phyloP scores from a whole-genome alignment of 2,329 filamentous ascomycete species.

The Sporothrix sp. region DNA sequence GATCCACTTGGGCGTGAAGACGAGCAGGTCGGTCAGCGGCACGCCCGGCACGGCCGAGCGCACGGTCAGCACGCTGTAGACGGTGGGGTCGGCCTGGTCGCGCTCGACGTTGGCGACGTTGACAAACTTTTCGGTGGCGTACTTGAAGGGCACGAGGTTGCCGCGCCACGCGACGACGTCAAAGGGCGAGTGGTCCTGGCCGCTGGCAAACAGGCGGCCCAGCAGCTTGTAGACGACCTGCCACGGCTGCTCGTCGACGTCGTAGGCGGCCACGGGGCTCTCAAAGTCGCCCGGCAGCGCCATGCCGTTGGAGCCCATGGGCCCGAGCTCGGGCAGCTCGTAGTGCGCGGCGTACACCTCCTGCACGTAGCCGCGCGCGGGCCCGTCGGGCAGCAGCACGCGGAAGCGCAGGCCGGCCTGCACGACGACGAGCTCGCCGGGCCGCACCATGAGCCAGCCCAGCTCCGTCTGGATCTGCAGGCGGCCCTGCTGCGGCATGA shows the following conservation, averaged over 20 bases:
- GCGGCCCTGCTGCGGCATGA: constrained; percentile 54
- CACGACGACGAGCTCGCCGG: constrained; percentile 56
- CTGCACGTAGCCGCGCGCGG: constrained; percentile 48
- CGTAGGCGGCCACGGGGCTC: constrained; percentile 49
- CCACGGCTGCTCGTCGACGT: constrained; percentile 35
- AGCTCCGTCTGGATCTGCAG: constrained; percentile 61
- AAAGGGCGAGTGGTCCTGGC: constrained; percentile 57
- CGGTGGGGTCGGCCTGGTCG: constrained; percentile 54
- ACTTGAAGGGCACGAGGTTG: constrained; percentile 52
- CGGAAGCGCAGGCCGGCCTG: constrained; percentile 56
- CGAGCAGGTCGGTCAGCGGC: constrained; percentile 50
- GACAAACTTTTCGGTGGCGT: constrained; percentile 47
- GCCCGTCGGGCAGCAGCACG: constrained; percentile 37
- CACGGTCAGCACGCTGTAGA: constrained; percentile 56
- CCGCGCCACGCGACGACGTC: constrained; percentile 37
- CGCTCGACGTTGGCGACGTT: constrained; percentile 35
- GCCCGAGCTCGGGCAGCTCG: constrained; percentile 55
- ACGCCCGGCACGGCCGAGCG: constrained; percentile 26
- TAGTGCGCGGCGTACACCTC: constrained; percentile 58
- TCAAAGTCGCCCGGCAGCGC: constrained; percentile 59
- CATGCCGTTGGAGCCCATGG: constrained; percentile 55
- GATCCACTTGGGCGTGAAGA: constrained; percentile 57
- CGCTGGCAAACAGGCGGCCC: constrained; percentile 49
- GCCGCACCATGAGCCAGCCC: constrained; percentile 45
- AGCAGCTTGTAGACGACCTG: constrained; percentile 51